Base-by-base conservation (phyloP, 441 rosid species). In the Adansonia grandidieri region DNA sequence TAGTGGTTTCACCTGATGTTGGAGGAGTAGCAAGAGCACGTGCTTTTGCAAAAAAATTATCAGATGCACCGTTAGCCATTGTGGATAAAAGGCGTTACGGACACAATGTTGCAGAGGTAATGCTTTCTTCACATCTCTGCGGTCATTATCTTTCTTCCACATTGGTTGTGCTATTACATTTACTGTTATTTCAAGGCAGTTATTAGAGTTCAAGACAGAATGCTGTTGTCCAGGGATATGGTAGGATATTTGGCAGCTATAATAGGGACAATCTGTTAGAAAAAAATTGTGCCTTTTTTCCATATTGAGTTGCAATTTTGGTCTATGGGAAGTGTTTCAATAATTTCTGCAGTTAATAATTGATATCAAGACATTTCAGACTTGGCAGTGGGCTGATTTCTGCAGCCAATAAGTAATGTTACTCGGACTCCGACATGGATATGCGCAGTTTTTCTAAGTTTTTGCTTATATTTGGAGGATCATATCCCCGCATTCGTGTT, bases 81-180 rank as follows among this genome's bases (percentile, higher is more conserved):
- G 92, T 91, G n/a, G 96, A 91, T 86, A 90, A 91, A 84, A 88
- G 97, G 82, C 94, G 92, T 42, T 94, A 93, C 2, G 95, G 90
- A 48, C 96, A 93, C 86, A 91, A 91, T 88, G 93, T 90, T 77
- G 93, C 95, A 9, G 97, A 90, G 94, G 95, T 91, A 77, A 81
- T 77, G 51, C 63, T 57, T 45, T 54, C 57, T 45, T 7, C 42
- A 32, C 17, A 22, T 62, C 70, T 57, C 73, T 22, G 63, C 62
- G 37, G 5, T 71, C 48, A 37, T 54, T 37, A 9, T 32, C 63
- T 71, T 24, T 48, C 32, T 48, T 40, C 32, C 66, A 5, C 7
- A 56, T 50, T 51, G 74, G n/a, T 28, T 20, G 9, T 22, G 57
- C 70, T 42, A 45, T 13, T 45, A 61, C 61, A 14, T 22, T 74